Evolutionary conservation across 1,139 yeast species (phyloP), one percentile per base, ranked within the genome.

Genomic region (Saccharomyces hybrid): DNA sequence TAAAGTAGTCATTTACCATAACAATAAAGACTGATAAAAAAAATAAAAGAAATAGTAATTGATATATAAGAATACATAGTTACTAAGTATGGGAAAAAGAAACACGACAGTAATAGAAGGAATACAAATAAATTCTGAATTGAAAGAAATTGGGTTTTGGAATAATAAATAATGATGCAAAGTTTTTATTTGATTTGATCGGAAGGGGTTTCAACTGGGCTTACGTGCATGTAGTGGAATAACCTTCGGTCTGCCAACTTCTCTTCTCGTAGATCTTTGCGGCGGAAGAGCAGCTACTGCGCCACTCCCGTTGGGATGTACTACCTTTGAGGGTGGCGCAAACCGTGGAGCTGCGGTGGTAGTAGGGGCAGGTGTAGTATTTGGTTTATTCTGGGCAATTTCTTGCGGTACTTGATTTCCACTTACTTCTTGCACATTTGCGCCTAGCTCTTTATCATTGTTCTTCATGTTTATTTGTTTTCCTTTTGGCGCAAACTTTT

Each of bases 401-500:
- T 46, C 29, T 7, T 46, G 47, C 47, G 28, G 29, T 23, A 46
- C 29, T 27, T 44, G 47, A n/a, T 44, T 44, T 44, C 20, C 47
- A 44, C n/a, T 13, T 44, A 2, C 20, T 44, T 44, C 29, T 25
- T 5, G 50, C 28, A n/a, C 50, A 32, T 34, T 25, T 23, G 41
- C 31, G 8, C 16, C 25, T 25, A 28, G 46, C 5, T 48, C 42
- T 48, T 34, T 29, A 26, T 38, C 23, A 38, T 49, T 49, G 7
- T 49, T 27, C 28, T 14, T 46, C 31, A 46, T 46, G 47, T 46
- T 27, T 23, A 67, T 25, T 44, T 61, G 65, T 54, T 64, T 68
- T 20, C 71, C 71, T 50, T 65, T 68, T 4, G 71, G 64, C 3
- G 71, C 70, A 55, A 64, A 68, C 48, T 61, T 63, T 28, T 67